phyloP scores from a whole-genome alignment of 768 basidiomycete genomes.

The Mycena capillaripes region DNA sequence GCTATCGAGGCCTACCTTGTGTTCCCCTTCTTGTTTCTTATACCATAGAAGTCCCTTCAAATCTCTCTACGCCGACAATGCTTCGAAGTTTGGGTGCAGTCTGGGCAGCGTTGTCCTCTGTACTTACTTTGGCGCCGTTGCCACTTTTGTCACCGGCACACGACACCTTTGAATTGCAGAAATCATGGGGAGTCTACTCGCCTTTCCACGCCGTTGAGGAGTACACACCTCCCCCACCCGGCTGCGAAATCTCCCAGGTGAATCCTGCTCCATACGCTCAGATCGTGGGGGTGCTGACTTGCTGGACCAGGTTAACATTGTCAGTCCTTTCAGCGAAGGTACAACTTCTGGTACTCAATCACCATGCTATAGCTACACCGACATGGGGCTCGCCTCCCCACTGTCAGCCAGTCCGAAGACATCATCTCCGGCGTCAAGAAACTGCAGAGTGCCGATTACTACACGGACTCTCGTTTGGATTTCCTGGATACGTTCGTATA shows the following conservation, averaged over 20 bases:
- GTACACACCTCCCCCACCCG: constrained; percentile 16
- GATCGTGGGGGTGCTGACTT: background rate
- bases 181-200: constrained; percentile 35
- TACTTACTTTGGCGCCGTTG: constrained; percentile 4
- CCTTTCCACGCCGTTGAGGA: constrained; percentile 30
- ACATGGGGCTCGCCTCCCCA: constrained; percentile 86
- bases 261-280: background rate
- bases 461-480: constrained; percentile 59
- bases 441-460: constrained; percentile 61
- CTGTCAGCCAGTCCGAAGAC: constrained; percentile 53
- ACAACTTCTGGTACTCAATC: background rate
- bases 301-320: constrained; percentile 67
- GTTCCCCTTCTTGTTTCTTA: background rate
- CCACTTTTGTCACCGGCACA: constrained; percentile 29
- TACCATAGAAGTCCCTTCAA: background rate
- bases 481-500: constrained; percentile 75
- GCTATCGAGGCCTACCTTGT: background rate
- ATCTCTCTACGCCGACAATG: background rate
- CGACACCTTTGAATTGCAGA: constrained; percentile 27
- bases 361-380: constrained; percentile 71
- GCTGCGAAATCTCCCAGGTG: constrained; percentile 31
- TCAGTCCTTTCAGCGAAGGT: constrained; percentile 46
- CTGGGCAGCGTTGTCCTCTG: constrained; percentile 24
- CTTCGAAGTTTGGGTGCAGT: background rate
- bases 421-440: constrained; percentile 69